Evolutionary conservation across 441 rosid genomes (phyloP).

Genomic region (Macaranga tanarius): DNA sequence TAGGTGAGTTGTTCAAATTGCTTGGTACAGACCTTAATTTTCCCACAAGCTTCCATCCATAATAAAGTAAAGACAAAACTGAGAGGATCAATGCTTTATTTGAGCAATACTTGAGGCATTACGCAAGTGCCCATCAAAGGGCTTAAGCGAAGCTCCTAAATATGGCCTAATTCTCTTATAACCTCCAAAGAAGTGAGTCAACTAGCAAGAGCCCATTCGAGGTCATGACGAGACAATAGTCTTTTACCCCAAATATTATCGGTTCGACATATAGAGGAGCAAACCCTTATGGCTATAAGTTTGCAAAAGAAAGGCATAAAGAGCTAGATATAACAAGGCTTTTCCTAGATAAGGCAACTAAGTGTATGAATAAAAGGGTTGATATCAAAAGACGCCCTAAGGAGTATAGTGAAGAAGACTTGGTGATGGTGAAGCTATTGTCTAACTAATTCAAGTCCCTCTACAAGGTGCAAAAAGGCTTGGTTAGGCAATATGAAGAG

Average conservation of each 20-base stretch:
- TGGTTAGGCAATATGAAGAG: background rate
- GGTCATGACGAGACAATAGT: too few species aligned
- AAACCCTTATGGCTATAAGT: background rate
- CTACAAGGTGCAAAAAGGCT: background rate
- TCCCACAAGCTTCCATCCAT: too few species aligned
- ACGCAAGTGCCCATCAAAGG: background rate
- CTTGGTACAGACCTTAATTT: background rate
- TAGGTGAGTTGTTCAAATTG: too few species aligned
- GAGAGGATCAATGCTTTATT: too few species aligned
- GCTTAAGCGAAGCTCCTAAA: background rate
- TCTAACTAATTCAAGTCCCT: background rate
- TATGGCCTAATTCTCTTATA: too few species aligned
- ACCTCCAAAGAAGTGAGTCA: background rate
- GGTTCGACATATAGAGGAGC: background rate
- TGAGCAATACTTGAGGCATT: too few species aligned
- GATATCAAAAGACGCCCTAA: too few species aligned
- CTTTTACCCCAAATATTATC: background rate
- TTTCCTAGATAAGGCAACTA: too few species aligned
- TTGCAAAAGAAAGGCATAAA: background rate
- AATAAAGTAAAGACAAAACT: too few species aligned
- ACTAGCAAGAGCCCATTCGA: background rate
- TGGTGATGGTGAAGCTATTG: background rate
- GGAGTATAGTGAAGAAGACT: background rate
- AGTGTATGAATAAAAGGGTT: too few species aligned
- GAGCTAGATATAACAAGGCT: background rate